Evolutionary conservation across 768 basidiomycete species (phyloP).

Genomic region (Guyanaporus albipodus): DNA sequence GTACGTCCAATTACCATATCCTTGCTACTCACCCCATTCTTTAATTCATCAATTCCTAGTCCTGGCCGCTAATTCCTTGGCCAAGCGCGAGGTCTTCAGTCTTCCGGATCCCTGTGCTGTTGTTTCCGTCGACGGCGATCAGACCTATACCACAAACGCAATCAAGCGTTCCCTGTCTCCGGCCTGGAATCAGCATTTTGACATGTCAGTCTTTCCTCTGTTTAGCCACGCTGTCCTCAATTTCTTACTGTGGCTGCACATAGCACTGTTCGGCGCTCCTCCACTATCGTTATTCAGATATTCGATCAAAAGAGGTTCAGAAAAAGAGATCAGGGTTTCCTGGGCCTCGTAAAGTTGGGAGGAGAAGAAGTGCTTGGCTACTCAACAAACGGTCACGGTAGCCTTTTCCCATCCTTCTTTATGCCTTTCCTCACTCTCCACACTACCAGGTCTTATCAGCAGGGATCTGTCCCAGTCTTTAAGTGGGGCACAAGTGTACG

Average conservation of each 20-base stretch:
- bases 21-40: neutral
- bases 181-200: slow-evolving; percentile 83
- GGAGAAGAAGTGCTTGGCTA: slow-evolving; percentile 51
- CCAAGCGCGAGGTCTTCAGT: slow-evolving; percentile 73
- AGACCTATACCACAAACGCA: slow-evolving; percentile 73
- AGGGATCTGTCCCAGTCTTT: slow-evolving; percentile 46
- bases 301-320: slow-evolving; percentile 90
- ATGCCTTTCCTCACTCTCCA: slow-evolving; percentile 1
- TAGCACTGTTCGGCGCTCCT: slow-evolving; percentile 70
- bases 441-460: slow-evolving; percentile 57
- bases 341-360: slow-evolving; percentile 54
- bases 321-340: slow-evolving; percentile 78
- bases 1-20: slow-evolving; percentile 1
- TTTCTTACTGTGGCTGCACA: slow-evolving; percentile 1
- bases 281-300: slow-evolving; percentile 77
- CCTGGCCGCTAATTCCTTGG: slow-evolving; percentile 69
- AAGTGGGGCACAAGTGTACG: slow-evolving; percentile 55
- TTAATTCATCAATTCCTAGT: slow-evolving; percentile 42
- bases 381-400: slow-evolving; percentile 47
- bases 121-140: slow-evolving; percentile 80
- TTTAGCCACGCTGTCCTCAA: neutral
- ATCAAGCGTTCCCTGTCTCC: slow-evolving; percentile 66
- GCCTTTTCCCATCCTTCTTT: neutral
- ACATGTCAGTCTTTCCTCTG: slow-evolving; percentile 55
- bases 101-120: slow-evolving; percentile 89